These are phyloP conservation scores for Suillus paluster DNA, from an alignment of 768 basidiomycete species.

Conservation along the genomic window DNA sequence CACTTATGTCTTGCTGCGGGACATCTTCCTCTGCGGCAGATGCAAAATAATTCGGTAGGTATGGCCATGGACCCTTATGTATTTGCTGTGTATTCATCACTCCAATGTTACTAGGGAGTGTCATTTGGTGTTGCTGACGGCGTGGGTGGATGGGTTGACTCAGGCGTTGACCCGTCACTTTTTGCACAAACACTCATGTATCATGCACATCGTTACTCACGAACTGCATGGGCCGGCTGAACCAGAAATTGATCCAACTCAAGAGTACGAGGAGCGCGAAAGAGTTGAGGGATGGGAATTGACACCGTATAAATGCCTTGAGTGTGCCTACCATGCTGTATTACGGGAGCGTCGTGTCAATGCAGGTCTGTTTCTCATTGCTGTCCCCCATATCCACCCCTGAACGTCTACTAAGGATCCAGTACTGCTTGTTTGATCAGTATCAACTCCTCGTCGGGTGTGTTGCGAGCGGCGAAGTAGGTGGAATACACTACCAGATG, in stretches of 20 bases:
- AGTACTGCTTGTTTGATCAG: conserved; percentile 83
- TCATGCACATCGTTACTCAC: conserved; percentile 74
- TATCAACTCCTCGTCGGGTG: conserved; percentile 73
- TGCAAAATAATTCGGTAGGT: conserved; percentile 80
- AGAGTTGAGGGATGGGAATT: conserved; percentile 71
- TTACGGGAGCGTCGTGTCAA: conserved; percentile 65
- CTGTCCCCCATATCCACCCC: conserved; percentile 6
- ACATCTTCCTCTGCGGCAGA: conserved; percentile 45
- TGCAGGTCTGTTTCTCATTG: conserved; percentile 44
- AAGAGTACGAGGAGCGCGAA: conserved; percentile 70
- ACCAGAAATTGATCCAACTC: conserved; percentile 78
- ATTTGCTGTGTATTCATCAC: conserved; percentile 26
- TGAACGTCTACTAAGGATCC: conserved; percentile 55
- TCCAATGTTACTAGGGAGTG: conserved; percentile 55
- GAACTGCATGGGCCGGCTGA: conserved; percentile 81
- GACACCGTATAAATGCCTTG: conserved; percentile 71
- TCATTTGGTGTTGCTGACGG: conserved; percentile 90
- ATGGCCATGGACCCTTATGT: conserved; percentile 14
- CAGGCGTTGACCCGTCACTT: conserved; percentile 83
- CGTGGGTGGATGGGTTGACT: conserved; percentile 89
- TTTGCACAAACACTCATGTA: conserved; percentile 94
- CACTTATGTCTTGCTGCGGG: conserved; percentile 4
- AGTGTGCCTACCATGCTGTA: conserved; percentile 73
- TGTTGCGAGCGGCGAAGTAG: conserved; percentile 81
- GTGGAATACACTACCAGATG: conserved; percentile 11